Evolutionary conservation across 345 rosid species (phyloP), one percentile per base, ranked within the genome.

Genomic region (thale cress (Arabidopsis thaliana)): DNA sequence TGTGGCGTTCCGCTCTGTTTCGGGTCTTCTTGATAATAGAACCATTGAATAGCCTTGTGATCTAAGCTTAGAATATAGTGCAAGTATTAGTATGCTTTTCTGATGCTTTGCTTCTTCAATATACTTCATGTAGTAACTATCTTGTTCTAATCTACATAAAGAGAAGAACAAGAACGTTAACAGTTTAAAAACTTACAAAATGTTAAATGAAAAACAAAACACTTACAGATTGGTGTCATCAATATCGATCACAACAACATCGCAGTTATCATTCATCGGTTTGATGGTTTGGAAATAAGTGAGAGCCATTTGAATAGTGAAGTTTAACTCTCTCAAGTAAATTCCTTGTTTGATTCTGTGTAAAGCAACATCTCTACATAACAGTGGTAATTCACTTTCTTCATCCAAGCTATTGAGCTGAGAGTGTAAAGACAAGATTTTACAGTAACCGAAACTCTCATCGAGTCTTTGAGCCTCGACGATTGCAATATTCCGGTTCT

Each of bases 211-310:
- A 33, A 67, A 50, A 8, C 49, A 72, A 49, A 68, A 68, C 20
- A 67, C 76, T 82, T 80, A 91, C 96, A 56, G 23, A 37, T 64
- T 75, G 60, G 81, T 55, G 7, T 85, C 87, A 59, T 93, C 96
- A 48, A 88, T 71, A 78, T 91, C 97, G 25, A 93, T 65, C 61
- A 93, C 73, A 70, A 93, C 87, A 50, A 65, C 87, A 77, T 88
- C 88, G 8, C 37, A 45, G 34, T 75, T 78, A 69, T 82, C 80
- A 6, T 72, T 69, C 49, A 59, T 40, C 13, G 89, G 89, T 60
- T 65, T 61, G 32, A 82, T 41, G 59, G 75, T 66, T 56, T 76
- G 69, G 44, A 87, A 85, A 62, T 78, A 89, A 69, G 75, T 58
- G 48, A 85, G 88, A 69, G 79, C 81, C 78, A 91, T 34, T 65